These are phyloP conservation scores for Trichaptum fuscoviolaceum DNA, from an alignment of 768 basidiomycete species.

Conservation along the genomic window DNA sequence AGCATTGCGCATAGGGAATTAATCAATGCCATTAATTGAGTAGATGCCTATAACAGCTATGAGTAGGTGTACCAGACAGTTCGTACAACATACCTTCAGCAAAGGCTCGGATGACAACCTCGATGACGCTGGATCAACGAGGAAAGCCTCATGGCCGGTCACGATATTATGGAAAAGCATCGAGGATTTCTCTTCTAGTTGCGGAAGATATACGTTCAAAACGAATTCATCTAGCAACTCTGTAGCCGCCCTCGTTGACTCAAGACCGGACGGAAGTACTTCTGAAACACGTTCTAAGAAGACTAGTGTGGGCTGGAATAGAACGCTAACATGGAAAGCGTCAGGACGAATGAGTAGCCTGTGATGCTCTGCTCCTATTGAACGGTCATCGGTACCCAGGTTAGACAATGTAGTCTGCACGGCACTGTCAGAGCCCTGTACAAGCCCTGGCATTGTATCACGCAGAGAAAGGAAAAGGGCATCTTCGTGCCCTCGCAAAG, in stretches of 20 bases:
- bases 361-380: slow-evolving; percentile 77
- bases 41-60: slow-evolving; percentile 57
- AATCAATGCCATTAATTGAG: slow-evolving; percentile 81
- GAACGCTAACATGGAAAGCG: slow-evolving; percentile 87
- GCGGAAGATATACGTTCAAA: slow-evolving; percentile 85
- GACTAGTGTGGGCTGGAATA: slow-evolving; percentile 90
- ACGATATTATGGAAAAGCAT: slow-evolving; percentile 82
- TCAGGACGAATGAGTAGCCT: slow-evolving; percentile 82
- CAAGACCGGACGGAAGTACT: slow-evolving; percentile 67
- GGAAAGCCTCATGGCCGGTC: slow-evolving; percentile 80
- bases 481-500: slow-evolving; percentile 75
- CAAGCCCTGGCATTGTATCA: slow-evolving; percentile 92
- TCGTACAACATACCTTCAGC: slow-evolving; percentile 51
- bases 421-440: slow-evolving; percentile 63
- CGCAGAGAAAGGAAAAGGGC: slow-evolving; percentile 77
- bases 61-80: slow-evolving; percentile 4
- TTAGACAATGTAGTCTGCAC: slow-evolving; percentile 56
- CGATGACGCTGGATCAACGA: slow-evolving; percentile 66
- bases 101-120: slow-evolving; percentile 68
- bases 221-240: slow-evolving; percentile 90
- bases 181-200: slow-evolving; percentile 91
- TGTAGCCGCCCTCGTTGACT: slow-evolving; percentile 60
- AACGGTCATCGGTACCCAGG: slow-evolving; percentile 67
- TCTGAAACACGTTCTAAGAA: slow-evolving; percentile 74
- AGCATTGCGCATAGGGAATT: slow-evolving; percentile 92